These are phyloP conservation scores for Pythium periplocum DNA, from an alignment of 352 stramenopile genomes.

Conservation along the genomic window DNA sequence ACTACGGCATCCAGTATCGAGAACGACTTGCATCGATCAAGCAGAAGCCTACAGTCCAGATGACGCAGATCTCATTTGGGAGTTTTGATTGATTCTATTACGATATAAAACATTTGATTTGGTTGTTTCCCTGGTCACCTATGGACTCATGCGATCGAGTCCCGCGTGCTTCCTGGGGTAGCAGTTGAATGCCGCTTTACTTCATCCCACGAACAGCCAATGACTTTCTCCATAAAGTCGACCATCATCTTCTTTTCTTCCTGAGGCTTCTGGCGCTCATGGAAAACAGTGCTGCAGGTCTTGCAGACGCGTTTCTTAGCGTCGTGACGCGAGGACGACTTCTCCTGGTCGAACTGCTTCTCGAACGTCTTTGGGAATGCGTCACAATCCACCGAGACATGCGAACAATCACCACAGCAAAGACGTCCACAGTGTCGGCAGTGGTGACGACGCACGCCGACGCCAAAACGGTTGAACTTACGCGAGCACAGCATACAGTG, in stretches of 20 bases:
- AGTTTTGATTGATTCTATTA: conserved; percentile 28
- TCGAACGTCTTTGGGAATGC: conserved; percentile 67
- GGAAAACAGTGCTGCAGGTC: conserved; percentile 66
- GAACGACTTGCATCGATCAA: conserved; percentile 69
- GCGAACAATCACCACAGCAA: conserved; percentile 72
- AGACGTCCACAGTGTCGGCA: conserved; percentile 82
- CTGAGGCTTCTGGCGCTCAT: conserved; percentile 50
- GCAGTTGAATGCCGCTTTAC: conserved; percentile 14
- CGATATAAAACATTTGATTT: not conserved
- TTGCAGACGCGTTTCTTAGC: conserved; percentile 68
- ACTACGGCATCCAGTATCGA: conserved; percentile 76
- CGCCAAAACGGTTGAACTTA: conserved; percentile 53
- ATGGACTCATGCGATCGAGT: conserved; percentile 1
- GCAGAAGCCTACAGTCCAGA: conserved; percentile 68
- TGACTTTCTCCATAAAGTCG: conserved; percentile 54
- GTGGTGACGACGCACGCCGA: conserved; percentile 76
- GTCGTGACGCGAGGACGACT: conserved; percentile 19
- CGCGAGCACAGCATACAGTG: conserved; percentile 79
- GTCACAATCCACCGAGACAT: conserved; percentile 63
- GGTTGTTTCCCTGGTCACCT: not conserved
- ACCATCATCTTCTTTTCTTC: conserved; percentile 47
- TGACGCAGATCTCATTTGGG: conserved; percentile 77
- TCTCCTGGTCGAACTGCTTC: conserved; percentile 31
- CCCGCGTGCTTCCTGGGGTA: conserved; percentile 12
- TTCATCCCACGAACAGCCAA: conserved; percentile 62